Conservation (phyloP, 192 early-diverging fungal species). For the Gonapodya sp. region DNA sequence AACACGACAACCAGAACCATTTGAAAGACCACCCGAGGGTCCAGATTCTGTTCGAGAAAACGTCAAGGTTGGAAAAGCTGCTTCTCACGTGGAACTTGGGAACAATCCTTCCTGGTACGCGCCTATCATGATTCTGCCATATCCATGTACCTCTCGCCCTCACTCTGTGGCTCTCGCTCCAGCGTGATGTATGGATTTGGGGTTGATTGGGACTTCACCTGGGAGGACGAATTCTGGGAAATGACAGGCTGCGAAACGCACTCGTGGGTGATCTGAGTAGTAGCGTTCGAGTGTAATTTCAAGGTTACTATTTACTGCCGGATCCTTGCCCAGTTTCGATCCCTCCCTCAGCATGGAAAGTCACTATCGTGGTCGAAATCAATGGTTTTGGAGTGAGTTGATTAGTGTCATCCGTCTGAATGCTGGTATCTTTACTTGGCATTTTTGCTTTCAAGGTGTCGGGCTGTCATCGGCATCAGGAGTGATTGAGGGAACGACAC, state of each 20-base stretch:
- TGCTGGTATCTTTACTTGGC: not conserved
- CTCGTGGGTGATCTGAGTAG: no score
- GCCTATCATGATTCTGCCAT: not conserved
- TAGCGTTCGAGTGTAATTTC: no score
- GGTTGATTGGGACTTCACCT: slow-evolving; percentile 6
- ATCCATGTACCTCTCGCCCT: not conserved
- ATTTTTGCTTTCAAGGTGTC: not conserved
- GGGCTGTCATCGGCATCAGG: not conserved
- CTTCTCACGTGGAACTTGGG: not conserved
- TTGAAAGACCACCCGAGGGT: not conserved
- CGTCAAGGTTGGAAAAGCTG: not conserved
- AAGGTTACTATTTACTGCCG: not conserved
- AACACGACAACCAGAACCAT: not conserved
- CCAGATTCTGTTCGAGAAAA: not conserved
- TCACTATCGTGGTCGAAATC: not conserved
- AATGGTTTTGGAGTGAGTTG: not conserved
- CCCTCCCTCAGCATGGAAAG: not conserved
- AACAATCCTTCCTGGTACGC: not conserved
- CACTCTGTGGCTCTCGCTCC: not conserved
- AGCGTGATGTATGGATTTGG: not conserved
- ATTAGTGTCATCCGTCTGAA: not conserved
- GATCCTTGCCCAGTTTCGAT: not conserved
- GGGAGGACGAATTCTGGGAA: not conserved
- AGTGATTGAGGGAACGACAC: not conserved
- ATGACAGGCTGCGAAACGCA: slow-evolving; percentile 6